These are phyloP conservation scores for Solanum peruvianum DNA, from an alignment of 257 asterid species.

Conservation along the genomic window DNA sequence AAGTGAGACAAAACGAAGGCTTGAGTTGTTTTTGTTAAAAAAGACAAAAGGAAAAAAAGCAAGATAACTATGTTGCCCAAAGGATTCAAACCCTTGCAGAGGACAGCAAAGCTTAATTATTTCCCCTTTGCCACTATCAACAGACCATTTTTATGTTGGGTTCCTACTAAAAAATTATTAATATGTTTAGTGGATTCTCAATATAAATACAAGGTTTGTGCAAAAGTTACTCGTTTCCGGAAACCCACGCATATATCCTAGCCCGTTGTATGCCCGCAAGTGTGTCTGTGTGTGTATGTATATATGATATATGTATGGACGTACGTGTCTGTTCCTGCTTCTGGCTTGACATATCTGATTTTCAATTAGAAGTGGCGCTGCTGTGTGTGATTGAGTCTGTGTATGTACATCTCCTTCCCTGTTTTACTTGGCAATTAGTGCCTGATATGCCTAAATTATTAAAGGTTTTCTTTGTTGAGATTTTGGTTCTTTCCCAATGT, in stretches of 20 bases:
- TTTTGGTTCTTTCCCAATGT: background rate
- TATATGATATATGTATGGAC: no score
- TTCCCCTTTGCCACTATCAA: background rate
- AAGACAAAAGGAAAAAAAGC: background rate
- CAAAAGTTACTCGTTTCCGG: background rate
- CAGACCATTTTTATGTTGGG: background rate
- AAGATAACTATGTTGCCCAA: background rate
- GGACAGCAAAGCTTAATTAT: background rate
- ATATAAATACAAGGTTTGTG: background rate
- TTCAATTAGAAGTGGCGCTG: background rate
- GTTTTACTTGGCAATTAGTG: background rate
- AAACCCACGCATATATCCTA: background rate
- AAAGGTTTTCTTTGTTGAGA: background rate
- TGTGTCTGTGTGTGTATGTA: background rate
- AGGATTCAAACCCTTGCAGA: background rate
- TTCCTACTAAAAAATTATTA: background rate
- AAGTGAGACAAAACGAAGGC: background rate
- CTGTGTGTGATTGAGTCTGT: background rate
- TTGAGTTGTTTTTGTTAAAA: background rate
- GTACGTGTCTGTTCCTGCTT: background rate
- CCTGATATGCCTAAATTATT: background rate
- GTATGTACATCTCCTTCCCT: background rate
- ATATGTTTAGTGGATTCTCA: background rate
- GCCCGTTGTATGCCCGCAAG: background rate
- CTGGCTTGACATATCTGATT: background rate